Evolutionary conservation across 2,329 filamentous ascomycete genomes (phyloP).

Genomic region (Cryphonectria naterciae): DNA sequence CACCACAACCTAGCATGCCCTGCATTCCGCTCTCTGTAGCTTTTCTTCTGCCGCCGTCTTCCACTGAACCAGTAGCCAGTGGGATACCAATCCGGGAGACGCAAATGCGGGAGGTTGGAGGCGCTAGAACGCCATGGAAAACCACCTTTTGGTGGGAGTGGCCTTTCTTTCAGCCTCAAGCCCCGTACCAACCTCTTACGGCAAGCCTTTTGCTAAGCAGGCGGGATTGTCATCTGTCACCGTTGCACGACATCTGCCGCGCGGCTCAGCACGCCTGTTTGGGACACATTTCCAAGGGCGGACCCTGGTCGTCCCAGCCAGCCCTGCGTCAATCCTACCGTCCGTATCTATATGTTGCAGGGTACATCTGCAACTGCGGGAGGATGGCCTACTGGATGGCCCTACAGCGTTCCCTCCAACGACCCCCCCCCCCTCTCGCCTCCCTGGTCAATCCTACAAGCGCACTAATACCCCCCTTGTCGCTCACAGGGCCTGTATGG

Average conservation of each 20-base stretch:
- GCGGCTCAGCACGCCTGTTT: neutral
- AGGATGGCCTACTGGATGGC: neutral
- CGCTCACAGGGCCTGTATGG: neutral
- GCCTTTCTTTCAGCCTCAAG: neutral
- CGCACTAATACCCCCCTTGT: neutral
- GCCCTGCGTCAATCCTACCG: neutral
- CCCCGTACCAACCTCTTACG: neutral
- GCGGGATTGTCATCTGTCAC: neutral
- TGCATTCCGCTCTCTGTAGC: neutral
- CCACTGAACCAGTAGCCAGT: neutral
- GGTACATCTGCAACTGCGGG: neutral
- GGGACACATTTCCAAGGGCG: neutral
- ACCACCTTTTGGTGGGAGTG: neutral
- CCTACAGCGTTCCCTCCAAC: neutral
- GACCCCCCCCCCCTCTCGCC: neutral
- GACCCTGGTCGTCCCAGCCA: neutral
- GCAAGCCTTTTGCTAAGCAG: neutral
- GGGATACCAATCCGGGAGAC: neutral
- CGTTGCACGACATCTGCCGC: constrained; percentile 2
- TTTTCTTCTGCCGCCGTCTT: neutral
- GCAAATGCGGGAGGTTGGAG: neutral
- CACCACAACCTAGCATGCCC: neutral
- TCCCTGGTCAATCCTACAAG: neutral
- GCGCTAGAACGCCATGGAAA: neutral
- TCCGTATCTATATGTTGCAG: neutral